These are phyloP conservation scores for Moesziomyces aphidis DNA, from an alignment of 1,284 basidiomycete species.

Conservation along the genomic window DNA sequence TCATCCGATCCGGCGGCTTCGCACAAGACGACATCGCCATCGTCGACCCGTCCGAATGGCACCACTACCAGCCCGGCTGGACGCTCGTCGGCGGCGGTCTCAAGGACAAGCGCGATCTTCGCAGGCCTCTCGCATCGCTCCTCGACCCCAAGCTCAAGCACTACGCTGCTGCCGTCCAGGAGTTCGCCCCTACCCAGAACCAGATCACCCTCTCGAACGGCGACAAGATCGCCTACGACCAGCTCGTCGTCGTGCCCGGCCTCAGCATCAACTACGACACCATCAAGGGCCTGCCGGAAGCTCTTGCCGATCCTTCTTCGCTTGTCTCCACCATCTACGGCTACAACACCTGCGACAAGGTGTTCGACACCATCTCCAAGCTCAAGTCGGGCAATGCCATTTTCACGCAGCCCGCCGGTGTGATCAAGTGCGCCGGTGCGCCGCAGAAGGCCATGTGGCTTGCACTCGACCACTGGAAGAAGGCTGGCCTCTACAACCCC, in stretches of 20 bases:
- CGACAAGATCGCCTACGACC: slow-evolving; percentile 80
- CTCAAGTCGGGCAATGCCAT: slow-evolving; percentile 84
- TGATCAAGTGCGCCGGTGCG: slow-evolving; percentile 93
- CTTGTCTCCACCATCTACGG: slow-evolving; percentile 94
- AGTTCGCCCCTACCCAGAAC: slow-evolving; percentile 80
- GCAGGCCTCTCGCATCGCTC: slow-evolving; percentile 73
- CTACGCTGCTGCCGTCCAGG: slow-evolving; percentile 79
- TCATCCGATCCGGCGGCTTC: slow-evolving; percentile 72
- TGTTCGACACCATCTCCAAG: slow-evolving; percentile 70
- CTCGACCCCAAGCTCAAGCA: slow-evolving; percentile 75
- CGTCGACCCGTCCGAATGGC: slow-evolving; percentile 57
- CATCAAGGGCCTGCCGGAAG: slow-evolving; percentile 82
- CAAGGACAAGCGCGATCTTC: slow-evolving; percentile 75
- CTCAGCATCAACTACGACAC: slow-evolving; percentile 80
- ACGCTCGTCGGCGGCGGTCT: slow-evolving; percentile 92
- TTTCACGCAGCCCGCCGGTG: slow-evolving; percentile 95
- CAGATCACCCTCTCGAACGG: slow-evolving; percentile 79
- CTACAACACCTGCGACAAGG: slow-evolving; percentile 60
- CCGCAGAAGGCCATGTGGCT: slow-evolving; percentile 69
- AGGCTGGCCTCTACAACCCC: slow-evolving; percentile 49
- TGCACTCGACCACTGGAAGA: slow-evolving; percentile 62
- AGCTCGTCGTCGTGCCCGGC: slow-evolving; percentile 88
- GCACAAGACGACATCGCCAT: slow-evolving; percentile 56
- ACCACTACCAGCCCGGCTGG: slow-evolving; percentile 72
- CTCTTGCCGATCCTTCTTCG: slow-evolving; percentile 79